Conservation (phyloP, 345 rosid genomes). For the Gossypium sturtianum region DNA sequence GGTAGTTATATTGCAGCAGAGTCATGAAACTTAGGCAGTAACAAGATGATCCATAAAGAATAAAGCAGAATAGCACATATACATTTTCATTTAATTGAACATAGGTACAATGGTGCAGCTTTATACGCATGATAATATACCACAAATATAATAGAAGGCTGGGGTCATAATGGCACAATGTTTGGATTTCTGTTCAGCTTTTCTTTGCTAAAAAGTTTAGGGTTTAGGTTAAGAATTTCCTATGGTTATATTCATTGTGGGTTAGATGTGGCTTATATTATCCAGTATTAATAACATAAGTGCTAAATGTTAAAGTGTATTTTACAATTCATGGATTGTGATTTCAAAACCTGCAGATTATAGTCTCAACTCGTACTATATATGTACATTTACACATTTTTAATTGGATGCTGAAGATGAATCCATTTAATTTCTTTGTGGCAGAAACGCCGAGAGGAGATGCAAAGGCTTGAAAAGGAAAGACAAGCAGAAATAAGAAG, state of each 20-base stretch:
- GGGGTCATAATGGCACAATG: not conserved
- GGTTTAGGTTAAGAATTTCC: not conserved
- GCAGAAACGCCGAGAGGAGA: constrained; percentile 88
- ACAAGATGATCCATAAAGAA: not conserved
- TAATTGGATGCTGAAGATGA: not conserved
- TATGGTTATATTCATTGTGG: not conserved
- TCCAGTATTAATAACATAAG: not conserved
- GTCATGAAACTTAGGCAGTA: not conserved
- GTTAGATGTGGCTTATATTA: not conserved
- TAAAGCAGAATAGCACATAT: not conserved
- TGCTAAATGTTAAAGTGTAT: not conserved
- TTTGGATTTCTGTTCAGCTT: not conserved
- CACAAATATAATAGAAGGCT: not conserved
- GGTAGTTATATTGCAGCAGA: not conserved
- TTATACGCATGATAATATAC: not conserved
- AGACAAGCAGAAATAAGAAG: constrained; percentile 85
- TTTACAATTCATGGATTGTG: not conserved
- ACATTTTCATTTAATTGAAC: not conserved
- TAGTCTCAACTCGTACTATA: not conserved
- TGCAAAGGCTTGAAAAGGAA: constrained; percentile 87
- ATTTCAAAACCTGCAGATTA: not conserved
- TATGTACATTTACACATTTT: not conserved
- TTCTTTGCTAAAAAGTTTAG: not conserved
- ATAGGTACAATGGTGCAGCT: not conserved
- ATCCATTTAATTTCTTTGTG: constrained; percentile 4